Base-by-base conservation (phyloP, 1,284 basidiomycete species). In the Entoloma clypeatum region DNA sequence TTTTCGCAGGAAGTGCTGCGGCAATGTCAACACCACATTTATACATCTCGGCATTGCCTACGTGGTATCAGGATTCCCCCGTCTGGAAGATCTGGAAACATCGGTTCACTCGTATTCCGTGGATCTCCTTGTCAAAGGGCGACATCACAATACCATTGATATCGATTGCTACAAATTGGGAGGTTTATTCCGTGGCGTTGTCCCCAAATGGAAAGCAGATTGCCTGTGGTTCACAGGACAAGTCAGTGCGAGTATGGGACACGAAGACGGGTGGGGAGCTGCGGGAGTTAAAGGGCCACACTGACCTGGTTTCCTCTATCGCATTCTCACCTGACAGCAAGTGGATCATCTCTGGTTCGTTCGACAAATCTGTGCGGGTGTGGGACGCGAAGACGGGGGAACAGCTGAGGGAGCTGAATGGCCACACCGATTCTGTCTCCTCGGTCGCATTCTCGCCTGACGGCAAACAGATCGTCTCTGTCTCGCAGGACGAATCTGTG, bases 321-420 rank as follows among this genome's bases (percentile, higher is more conserved):
- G 28, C 28, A 10, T 45, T 38, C 16, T 41, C 39, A n/a, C 35
- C 46, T 16, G 39, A 48, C 30, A 39, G 47, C 21, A 25, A 39
- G 23, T 14, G 23, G 25, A 34, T 45, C 11, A 36, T 28, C 16
- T 37, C 39, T 33, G 35, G 34, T 19, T 19, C 35, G 22, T 11
- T 16, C 26, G 34, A 3, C 19, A 10, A 24, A 23, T 33, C 31
- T n/a, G n/a, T n/a, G n/a, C n/a, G n/a, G n/a, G n/a, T n/a, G n/a
- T n/a, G n/a, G n/a, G n/a, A n/a, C n/a, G n/a, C n/a, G n/a, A n/a
- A n/a, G n/a, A n/a, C n/a, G n/a, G n/a, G n/a, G n/a, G n/a, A n/a
- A n/a, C n/a, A n/a, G n/a, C n/a, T n/a, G n/a, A n/a, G n/a, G n/a
- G n/a, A n/a, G n/a, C n/a, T n/a, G n/a, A n/a, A n/a, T n/a, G n/a